phyloP scores from a whole-genome alignment of 2,329 filamentous ascomycete genomes.

The Aspergillus novoparasiticus region DNA sequence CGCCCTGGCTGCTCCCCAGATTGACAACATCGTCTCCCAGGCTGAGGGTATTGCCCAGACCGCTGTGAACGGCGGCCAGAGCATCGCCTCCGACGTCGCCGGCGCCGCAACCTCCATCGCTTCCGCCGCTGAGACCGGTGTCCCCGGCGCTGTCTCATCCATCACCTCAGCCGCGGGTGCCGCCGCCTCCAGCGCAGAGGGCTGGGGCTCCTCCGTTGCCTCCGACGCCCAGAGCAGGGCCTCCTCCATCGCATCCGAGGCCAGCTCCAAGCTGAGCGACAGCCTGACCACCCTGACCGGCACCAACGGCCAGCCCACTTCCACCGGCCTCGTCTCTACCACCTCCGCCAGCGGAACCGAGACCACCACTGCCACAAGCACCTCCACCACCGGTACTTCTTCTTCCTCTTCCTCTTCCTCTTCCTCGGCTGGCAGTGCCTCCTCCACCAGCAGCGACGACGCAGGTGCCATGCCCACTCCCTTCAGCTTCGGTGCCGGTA shows the following conservation, averaged over 20 bases:
- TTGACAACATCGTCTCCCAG: slow-evolving; percentile 23
- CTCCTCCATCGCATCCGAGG: slow-evolving; percentile 19
- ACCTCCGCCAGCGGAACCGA: slow-evolving; percentile 8
- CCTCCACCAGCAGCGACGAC: slow-evolving; percentile 21
- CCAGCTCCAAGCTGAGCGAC: slow-evolving; percentile 7
- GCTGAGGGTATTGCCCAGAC: slow-evolving; percentile 14
- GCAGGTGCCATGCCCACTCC: slow-evolving; percentile 25
- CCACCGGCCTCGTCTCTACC: slow-evolving; percentile 7
- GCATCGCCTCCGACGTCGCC: slow-evolving; percentile 17
- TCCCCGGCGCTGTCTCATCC: slow-evolving; percentile 17
- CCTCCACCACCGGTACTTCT: slow-evolving; percentile 9
- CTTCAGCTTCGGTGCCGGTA: slow-evolving; percentile 16
- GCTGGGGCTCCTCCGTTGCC: slow-evolving; percentile 13
- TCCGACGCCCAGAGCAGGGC: slow-evolving; percentile 12
- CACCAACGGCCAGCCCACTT: slow-evolving; percentile 19
- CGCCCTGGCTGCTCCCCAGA: slow-evolving; percentile 23
- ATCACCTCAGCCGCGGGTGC: slow-evolving; percentile 20
- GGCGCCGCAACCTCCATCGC: slow-evolving; percentile 22
- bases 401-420: slow-evolving; percentile 11
- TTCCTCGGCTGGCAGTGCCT: slow-evolving; percentile 9
- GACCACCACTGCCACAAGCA: background rate
- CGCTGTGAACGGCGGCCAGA: slow-evolving; percentile 18
- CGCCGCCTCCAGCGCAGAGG: slow-evolving; percentile 15
- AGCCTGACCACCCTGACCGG: slow-evolving; percentile 23
- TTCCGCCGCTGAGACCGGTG: slow-evolving; percentile 19